Conservation (phyloP, 106 monocot species). For the Acorus gramineus region DNA sequence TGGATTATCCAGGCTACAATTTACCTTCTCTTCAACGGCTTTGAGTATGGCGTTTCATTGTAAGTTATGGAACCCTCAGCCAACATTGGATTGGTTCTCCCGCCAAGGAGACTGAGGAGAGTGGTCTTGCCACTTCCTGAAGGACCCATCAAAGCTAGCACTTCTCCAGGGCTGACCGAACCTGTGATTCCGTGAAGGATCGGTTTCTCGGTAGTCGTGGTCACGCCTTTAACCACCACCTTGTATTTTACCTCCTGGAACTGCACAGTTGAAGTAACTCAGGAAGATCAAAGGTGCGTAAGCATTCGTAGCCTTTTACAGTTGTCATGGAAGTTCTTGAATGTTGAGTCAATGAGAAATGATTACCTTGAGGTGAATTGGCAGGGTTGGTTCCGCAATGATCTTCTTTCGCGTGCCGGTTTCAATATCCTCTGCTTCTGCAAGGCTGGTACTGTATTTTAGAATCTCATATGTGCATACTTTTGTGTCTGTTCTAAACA, state of each 20-base stretch:
- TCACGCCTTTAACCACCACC: constrained; percentile 50
- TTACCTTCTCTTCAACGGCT: constrained; percentile 77
- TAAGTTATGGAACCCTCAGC: constrained; percentile 59
- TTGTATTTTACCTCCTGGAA: constrained; percentile 74
- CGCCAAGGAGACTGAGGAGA: constrained; percentile 67
- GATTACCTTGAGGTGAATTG: constrained; percentile 66
- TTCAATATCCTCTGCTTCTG: constrained; percentile 28
- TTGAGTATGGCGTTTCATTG: constrained; percentile 61
- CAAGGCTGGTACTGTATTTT: neutral
- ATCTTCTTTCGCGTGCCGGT: constrained; percentile 18
- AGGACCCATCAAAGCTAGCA: constrained; percentile 77
- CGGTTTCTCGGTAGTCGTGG: constrained; percentile 53
- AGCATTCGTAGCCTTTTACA: too few species aligned
- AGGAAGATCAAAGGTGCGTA: too few species aligned
- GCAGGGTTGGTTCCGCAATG: constrained; percentile 44
- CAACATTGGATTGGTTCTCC: constrained; percentile 33
- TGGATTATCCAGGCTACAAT: too few species aligned
- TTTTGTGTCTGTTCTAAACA: too few species aligned
- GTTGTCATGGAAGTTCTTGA: too few species aligned
- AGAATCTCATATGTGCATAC: too few species aligned
- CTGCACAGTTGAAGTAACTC: constrained; percentile 32
- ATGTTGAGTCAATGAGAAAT: too few species aligned
- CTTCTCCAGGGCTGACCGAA: constrained; percentile 71
- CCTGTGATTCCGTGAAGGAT: constrained; percentile 73
- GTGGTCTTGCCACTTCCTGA: constrained; percentile 86